Evolutionary conservation across 2,329 filamentous ascomycete species (phyloP).

Genomic region (Colletotrichum zoysiae): DNA sequence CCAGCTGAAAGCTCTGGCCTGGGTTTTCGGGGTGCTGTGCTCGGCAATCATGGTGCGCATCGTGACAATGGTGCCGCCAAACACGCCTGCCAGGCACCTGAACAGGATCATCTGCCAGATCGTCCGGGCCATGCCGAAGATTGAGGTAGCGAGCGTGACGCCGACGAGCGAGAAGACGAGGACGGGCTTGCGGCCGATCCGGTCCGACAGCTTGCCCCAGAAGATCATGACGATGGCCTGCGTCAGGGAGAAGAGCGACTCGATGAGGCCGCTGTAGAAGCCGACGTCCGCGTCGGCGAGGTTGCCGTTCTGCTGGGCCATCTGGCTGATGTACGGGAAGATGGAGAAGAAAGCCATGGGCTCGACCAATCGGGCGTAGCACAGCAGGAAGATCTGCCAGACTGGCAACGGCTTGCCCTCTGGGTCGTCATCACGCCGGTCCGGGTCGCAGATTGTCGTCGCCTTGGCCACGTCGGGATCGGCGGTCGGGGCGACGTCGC

Average conservation of each 20-base stretch:
- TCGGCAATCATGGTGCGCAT: conserved; percentile 84
- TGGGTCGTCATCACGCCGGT: conserved; percentile 2
- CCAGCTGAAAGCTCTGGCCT: conserved; percentile 80
- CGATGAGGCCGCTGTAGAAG: conserved; percentile 83
- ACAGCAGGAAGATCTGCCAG: conserved; percentile 78
- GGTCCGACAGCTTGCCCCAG: conserved; percentile 76
- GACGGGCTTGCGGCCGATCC: conserved; percentile 78
- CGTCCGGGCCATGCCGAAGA: conserved; percentile 76
- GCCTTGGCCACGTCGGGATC: conserved; percentile 29
- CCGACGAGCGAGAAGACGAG: conserved; percentile 76
- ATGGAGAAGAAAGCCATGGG: conserved; percentile 88
- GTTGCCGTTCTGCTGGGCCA: conserved; percentile 76
- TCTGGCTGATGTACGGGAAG: conserved; percentile 83
- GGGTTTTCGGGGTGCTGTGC: conserved; percentile 75
- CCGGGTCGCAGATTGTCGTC: conserved; percentile 20
- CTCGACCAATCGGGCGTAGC: conserved; percentile 79
- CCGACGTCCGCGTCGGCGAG: conserved; percentile 76
- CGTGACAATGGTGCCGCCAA: conserved; percentile 80
- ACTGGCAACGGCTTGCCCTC: conserved; percentile 30
- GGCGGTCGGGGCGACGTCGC: conserved; percentile 31
- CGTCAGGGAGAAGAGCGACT: conserved; percentile 78
- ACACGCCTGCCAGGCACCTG: conserved; percentile 78
- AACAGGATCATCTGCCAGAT: conserved; percentile 83
- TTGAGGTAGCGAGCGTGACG: conserved; percentile 67
- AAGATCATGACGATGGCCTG: conserved; percentile 83